A percentile compares a stretch with the other conserved stretches of the same genome.
These are phyloP conservation scores for Neobulgaria alba DNA, from an alignment of 2,329 filamentous ascomycete genomes.

Conservation along the genomic window DNA sequence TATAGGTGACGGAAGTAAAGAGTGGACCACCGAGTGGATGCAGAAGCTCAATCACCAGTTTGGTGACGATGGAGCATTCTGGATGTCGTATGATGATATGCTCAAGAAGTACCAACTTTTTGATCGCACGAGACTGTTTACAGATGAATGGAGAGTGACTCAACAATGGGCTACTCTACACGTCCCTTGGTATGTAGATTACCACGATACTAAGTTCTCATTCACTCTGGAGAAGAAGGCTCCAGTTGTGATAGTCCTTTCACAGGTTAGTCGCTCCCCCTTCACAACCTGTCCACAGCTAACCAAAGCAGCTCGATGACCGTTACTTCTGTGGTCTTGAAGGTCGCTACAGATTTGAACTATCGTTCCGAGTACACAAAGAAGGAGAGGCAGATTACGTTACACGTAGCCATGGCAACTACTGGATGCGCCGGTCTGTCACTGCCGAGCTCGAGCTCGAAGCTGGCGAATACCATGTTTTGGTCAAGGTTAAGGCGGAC, in stretches of 20 bases:
- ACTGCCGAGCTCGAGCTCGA: slow-evolving; percentile 50
- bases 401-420: slow-evolving; percentile 44
- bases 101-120: slow-evolving; percentile 52
- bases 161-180: slow-evolving; percentile 53
- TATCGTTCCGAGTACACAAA: slow-evolving; percentile 41
- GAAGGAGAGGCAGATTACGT: slow-evolving; percentile 48
- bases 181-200: slow-evolving; percentile 52
- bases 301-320: slow-evolving; percentile 40
- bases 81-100: slow-evolving; percentile 55
- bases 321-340: slow-evolving; percentile 53
- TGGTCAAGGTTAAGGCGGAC: slow-evolving; percentile 44
- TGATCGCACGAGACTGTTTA: slow-evolving; percentile 53
- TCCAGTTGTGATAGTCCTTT: slow-evolving; percentile 49
- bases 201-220: slow-evolving; percentile 51
- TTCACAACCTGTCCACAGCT: not conserved
- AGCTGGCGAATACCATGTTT: slow-evolving; percentile 47
- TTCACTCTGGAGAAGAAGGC: slow-evolving; percentile 46
- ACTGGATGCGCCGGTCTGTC: slow-evolving; percentile 47
- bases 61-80: slow-evolving; percentile 54
- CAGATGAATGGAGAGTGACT: slow-evolving; percentile 48
- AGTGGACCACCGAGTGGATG: slow-evolving; percentile 52
- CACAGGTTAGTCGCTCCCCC: slow-evolving; percentile 20
- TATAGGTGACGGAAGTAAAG: slow-evolving; percentile 44
- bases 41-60: slow-evolving; percentile 51
- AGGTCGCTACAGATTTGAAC: slow-evolving; percentile 45